These are phyloP conservation scores for Neopestalotiopsis rosae DNA, from an alignment of 2,329 filamentous ascomycete species.

Conservation along the genomic window DNA sequence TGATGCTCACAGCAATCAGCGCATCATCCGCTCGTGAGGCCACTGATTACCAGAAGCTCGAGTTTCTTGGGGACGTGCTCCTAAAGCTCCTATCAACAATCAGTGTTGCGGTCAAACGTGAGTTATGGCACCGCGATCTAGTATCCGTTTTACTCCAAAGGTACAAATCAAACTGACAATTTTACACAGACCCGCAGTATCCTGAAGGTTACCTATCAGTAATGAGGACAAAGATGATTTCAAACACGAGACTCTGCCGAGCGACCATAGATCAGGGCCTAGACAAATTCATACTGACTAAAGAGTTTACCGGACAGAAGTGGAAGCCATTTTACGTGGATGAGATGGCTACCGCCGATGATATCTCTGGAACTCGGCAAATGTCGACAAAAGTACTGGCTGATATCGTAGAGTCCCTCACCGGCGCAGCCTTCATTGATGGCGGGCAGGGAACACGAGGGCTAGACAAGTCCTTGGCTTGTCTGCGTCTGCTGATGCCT, in stretches of 20 bases:
- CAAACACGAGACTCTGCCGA: conserved; percentile 74
- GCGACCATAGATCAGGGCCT: conserved; percentile 69
- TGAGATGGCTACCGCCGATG: conserved; percentile 38
- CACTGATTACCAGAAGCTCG: conserved; percentile 80
- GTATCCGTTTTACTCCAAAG: not conserved
- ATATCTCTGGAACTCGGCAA: conserved; percentile 16
- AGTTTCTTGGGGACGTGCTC: conserved; percentile 85
- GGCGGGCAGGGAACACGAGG: conserved; percentile 57
- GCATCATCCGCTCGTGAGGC: conserved; percentile 64
- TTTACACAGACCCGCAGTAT: conserved; percentile 61
- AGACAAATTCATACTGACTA: conserved; percentile 74
- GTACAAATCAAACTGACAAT: conserved; percentile 24
- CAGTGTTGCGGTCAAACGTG: conserved; percentile 63
- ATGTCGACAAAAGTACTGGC: conserved; percentile 77
- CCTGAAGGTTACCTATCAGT: conserved; percentile 78
- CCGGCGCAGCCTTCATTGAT: conserved; percentile 76
- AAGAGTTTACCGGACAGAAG: conserved; percentile 69
- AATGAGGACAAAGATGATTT: conserved; percentile 72
- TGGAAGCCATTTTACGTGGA: conserved; percentile 73
- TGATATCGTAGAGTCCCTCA: conserved; percentile 84
- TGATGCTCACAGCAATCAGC: conserved; percentile 73
- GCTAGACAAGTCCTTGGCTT: conserved; percentile 61
- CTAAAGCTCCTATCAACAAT: conserved; percentile 77
- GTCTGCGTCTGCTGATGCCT: conserved; percentile 70
- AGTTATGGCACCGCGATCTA: conserved; percentile 25